Percentiles rank a stretch among this genome's conserved stretches.
Evolutionary conservation across 73 alveolate genomes (phyloP).

Genomic region (Paramecium sexaurelia): DNA sequence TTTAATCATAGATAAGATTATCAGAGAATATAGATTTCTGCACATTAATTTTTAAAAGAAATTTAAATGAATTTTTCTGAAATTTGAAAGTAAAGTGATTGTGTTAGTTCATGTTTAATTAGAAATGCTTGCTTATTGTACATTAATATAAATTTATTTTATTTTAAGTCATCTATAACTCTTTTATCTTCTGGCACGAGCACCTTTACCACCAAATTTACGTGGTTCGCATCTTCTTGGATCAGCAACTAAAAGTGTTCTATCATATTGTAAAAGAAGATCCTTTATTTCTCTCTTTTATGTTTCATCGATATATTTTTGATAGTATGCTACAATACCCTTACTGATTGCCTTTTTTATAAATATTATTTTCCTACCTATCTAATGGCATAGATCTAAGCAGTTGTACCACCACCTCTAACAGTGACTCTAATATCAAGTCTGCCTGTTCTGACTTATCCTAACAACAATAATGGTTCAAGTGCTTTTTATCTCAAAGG

Average conservation of each 20-base stretch:
- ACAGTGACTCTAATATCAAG: conserved; percentile 96
- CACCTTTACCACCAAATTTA: conserved; percentile 98
- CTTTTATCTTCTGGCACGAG: conserved; percentile 95
- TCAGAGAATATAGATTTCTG: not conserved
- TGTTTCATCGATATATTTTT: conserved; percentile 94
- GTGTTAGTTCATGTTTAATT: not conserved
- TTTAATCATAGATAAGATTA: no score
- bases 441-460: conserved; percentile 84
- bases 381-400: conserved; percentile 97
- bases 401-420: conserved; percentile 96
- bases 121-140: not conserved
- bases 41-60: not conserved
- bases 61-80: not conserved
- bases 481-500: conserved; percentile 91
- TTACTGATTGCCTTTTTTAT: conserved; percentile 91
- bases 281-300: conserved; percentile 92
- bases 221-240: conserved; percentile 99
- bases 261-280: conserved; percentile 94
- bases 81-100: not conserved
- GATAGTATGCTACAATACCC: conserved; percentile 96
- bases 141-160: not conserved
- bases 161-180: conserved; percentile 80
- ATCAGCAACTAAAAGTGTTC: conserved; percentile 97
- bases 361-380: conserved; percentile 35
- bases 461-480: conserved; percentile 96